Evolutionary conservation across 345 rosid genomes (phyloP).

Genomic region (Jatropha curcas): DNA sequence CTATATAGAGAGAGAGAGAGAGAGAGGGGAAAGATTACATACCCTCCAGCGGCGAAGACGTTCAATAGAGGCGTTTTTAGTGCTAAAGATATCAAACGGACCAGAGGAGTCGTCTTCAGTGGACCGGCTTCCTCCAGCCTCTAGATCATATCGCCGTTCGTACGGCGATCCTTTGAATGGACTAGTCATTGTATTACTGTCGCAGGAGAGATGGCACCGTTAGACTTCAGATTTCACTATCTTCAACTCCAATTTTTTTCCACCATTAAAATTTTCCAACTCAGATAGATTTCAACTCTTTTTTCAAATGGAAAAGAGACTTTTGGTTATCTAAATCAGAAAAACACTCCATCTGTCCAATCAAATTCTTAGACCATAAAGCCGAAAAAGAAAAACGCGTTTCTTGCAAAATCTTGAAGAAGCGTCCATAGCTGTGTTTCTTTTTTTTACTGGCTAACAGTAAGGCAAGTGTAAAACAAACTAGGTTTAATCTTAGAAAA

Average conservation of each 20-base stretch:
- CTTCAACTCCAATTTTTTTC: neutral
- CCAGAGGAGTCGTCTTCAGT: constrained; percentile 5
- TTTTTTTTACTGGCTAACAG: too few species aligned
- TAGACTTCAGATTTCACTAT: neutral
- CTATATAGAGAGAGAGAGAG: neutral
- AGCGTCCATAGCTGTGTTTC: too few species aligned
- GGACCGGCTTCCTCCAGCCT: constrained; percentile 13
- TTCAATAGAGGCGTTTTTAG: constrained; percentile 31
- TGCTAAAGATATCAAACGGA: constrained; percentile 27
- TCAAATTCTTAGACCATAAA: too few species aligned
- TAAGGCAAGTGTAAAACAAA: too few species aligned
- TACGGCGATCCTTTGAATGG: constrained; percentile 21
- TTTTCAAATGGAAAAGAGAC: too few species aligned
- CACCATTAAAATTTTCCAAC: neutral
- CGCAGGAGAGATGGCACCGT: constrained; percentile 43
- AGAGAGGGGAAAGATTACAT: neutral
- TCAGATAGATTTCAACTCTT: too few species aligned
- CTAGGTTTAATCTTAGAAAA: too few species aligned
- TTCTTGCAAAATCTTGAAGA: too few species aligned
- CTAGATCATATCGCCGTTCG: constrained; percentile 21
- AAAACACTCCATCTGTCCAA: too few species aligned
- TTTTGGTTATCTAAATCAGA: too few species aligned
- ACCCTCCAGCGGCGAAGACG: constrained; percentile 39
- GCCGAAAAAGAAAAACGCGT: too few species aligned
- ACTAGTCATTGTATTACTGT: constrained; percentile 21